Evolutionary conservation across 2,329 filamentous ascomycete genomes (phyloP).

Genomic region (Uncinocarpus reesii): DNA sequence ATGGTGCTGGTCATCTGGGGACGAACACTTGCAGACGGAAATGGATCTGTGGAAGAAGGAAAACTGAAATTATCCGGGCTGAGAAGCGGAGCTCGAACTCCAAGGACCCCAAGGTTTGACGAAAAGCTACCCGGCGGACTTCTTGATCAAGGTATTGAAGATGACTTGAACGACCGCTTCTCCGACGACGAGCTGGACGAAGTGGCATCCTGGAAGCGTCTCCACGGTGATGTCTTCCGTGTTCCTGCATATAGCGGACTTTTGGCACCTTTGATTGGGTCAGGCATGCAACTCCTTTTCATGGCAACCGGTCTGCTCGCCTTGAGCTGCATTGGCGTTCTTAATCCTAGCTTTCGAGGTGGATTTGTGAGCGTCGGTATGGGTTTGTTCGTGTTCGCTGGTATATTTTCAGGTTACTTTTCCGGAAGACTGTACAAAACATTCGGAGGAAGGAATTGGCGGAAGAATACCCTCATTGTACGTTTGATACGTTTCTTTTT

Average conservation of each 20-base stretch:
- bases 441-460: slow-evolving; percentile 64
- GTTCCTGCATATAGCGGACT: slow-evolving; percentile 59
- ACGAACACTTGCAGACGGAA: slow-evolving; percentile 66
- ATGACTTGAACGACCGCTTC: slow-evolving; percentile 43
- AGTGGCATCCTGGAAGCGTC: slow-evolving; percentile 74
- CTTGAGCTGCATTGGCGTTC: slow-evolving; percentile 62
- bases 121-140: slow-evolving; percentile 43
- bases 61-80: slow-evolving; percentile 46
- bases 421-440: slow-evolving; percentile 74
- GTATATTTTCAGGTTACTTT: slow-evolving; percentile 78
- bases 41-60: slow-evolving; percentile 55
- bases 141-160: slow-evolving; percentile 40
- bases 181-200: slow-evolving; percentile 72
- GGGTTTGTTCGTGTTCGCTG: slow-evolving; percentile 73
- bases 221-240: slow-evolving; percentile 82
- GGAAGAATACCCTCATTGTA: slow-evolving; percentile 60
- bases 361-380: slow-evolving; percentile 78
- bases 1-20: slow-evolving; percentile 72
- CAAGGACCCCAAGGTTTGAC: slow-evolving; percentile 25
- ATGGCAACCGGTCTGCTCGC: slow-evolving; percentile 64
- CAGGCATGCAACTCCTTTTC: slow-evolving; percentile 76
- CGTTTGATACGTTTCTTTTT: slow-evolving; percentile 16
- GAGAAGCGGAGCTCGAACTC: slow-evolving; percentile 34
- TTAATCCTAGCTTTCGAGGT: slow-evolving; percentile 83
- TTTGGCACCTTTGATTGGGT: slow-evolving; percentile 70